Base-by-base conservation (phyloP, 495 filamentous ascomycete genomes). In the Gamarada debralockiae region DNA sequence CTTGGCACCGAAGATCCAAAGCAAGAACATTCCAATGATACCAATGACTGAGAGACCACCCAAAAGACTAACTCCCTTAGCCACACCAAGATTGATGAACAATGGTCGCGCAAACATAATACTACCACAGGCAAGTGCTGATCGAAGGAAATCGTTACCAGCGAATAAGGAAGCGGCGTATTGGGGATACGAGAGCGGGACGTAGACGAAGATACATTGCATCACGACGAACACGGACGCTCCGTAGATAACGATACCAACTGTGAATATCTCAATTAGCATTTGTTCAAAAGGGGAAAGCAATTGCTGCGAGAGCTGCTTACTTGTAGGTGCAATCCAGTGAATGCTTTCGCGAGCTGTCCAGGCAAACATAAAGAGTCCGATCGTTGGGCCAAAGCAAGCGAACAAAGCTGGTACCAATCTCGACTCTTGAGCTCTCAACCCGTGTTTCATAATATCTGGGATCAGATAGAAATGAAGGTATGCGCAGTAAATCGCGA, bases 131-230 rank as follows among this genome's bases (percentile, higher is more conserved):
- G 79, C 79, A 6, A 81, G 59, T 0, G 67, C 61, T 29, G 64
- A 69, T 38, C 75, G 64, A 23, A 69, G 66, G 52, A 74, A 70
- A 56, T 78, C 74, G 59, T 80, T 82, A 9, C 70, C 74, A 20
- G 78, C 75, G 59, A 83, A 65, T 38, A 83, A 52, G 68, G 79
- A 73, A 54, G 80, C 81, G 22, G 73, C 74, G 3, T 78, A 76
- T 12, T 81, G 67, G 5, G 80, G 67, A 24, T 56, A 56, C n/a
- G 23, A 44, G 13, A 39, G 13, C 10, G 53, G 53, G 14, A 92
- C 75, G 66, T 91, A 93, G 62, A 82, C 85, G 74, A 89, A 80
- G 56, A 89, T 76, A 37, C 76, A 74, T 20, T 90, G 73, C 74
- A 90, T 90, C n/a, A 91, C 79, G 23, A 70, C 40, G 20, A 79